These are phyloP conservation scores for Plantago coronopus DNA, from an alignment of 305 asterid species.

Conservation along the genomic window DNA sequence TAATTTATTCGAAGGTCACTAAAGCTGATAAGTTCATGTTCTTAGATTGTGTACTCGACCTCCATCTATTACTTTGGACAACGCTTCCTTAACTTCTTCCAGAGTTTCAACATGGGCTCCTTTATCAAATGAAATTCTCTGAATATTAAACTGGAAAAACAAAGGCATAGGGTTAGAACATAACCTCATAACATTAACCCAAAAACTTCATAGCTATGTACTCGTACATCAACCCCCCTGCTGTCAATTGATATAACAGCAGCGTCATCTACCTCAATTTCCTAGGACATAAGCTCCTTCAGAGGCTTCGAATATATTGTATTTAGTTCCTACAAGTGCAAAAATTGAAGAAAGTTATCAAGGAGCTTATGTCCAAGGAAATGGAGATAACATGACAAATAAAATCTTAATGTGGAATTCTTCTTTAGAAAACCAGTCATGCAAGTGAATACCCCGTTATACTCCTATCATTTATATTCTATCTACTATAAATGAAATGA, in stretches of 20 bases:
- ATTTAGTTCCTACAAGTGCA: slow-evolving; percentile 59
- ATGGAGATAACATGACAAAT: no score
- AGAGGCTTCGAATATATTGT: slow-evolving; percentile 79
- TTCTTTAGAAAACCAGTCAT: no score
- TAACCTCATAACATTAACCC: background rate
- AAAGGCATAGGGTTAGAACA: background rate
- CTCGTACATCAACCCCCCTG: slow-evolving; percentile 82
- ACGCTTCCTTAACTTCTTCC: slow-evolving; percentile 45
- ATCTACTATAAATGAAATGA: no score
- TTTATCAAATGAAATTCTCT: slow-evolving; percentile 84
- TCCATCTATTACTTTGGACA: slow-evolving; percentile 55
- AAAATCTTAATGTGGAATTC: no score
- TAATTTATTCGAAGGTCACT: background rate
- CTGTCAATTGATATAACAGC: slow-evolving; percentile 95
- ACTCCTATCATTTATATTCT: no score
- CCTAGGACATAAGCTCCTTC: slow-evolving; percentile 73
- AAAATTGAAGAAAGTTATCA: background rate
- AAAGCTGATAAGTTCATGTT: slow-evolving; percentile 25
- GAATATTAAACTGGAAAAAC: slow-evolving; percentile 49
- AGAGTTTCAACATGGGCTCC: slow-evolving; percentile 39
- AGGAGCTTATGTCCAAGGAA: background rate
- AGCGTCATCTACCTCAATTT: slow-evolving; percentile 83
- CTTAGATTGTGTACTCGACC: slow-evolving; percentile 56
- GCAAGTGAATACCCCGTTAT: no score
- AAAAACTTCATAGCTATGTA: background rate